Percentiles rank a stretch among this genome's conserved stretches.
Conservation (phyloP, 2,329 filamentous ascomycete species). For the Fusarium concolor region DNA sequence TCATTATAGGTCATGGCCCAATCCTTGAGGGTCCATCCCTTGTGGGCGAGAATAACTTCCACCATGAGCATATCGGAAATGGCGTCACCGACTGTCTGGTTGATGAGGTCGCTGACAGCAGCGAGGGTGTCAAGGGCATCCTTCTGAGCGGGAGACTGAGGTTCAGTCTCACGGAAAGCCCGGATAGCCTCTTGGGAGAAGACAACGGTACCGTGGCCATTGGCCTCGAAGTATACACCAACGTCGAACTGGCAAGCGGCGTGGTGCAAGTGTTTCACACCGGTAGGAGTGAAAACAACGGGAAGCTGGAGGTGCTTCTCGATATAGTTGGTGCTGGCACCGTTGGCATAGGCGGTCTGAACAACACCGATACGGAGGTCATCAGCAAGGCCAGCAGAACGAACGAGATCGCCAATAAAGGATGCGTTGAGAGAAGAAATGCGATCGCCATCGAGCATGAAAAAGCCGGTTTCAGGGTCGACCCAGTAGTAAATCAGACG, state of each 20-base stretch:
- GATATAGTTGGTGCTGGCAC: conserved; percentile 92
- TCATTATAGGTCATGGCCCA: conserved; percentile 95
- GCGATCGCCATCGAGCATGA: conserved; percentile 94
- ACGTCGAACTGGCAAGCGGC: conserved; percentile 95
- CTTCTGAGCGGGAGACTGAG: conserved; percentile 91
- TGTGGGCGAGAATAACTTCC: conserved; percentile 95
- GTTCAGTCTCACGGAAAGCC: conserved; percentile 80
- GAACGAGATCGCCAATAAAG: conserved; percentile 90
- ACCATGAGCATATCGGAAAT: conserved; percentile 96
- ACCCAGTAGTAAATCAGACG: conserved; percentile 95
- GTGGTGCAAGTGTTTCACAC: conserved; percentile 97
- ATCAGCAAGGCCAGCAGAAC: conserved; percentile 80
- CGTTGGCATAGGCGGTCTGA: conserved; percentile 98
- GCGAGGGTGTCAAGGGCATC: conserved; percentile 86
- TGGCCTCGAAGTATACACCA: conserved; percentile 98
- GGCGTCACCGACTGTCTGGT: conserved; percentile 97
- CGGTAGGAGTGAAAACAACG: conserved; percentile 92
- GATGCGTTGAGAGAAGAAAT: conserved; percentile 94
- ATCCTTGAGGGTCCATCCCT: conserved; percentile 87
- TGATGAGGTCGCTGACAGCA: conserved; percentile 90
- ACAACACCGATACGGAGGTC: conserved; percentile 93
- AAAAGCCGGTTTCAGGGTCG: conserved; percentile 84
- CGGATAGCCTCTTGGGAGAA: conserved; percentile 88
- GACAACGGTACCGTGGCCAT: conserved; percentile 95
- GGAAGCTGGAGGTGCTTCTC: conserved; percentile 88